Evolutionary conservation across 2,329 filamentous ascomycete species (phyloP), one percentile per base, ranked within the genome.

Genomic region (Penicillium sp.): DNA sequence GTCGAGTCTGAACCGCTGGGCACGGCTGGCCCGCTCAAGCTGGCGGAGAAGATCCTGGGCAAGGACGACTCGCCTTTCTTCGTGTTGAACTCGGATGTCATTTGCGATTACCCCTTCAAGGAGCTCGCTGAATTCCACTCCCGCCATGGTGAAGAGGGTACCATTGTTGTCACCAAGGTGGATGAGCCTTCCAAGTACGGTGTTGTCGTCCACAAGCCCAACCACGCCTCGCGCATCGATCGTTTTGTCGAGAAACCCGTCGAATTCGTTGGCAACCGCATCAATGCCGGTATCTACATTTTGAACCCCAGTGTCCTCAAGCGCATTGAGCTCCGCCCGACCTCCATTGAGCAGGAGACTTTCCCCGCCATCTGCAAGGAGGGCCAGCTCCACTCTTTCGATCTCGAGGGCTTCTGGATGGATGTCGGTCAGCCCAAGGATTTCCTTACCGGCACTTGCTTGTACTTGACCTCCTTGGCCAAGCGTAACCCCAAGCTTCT

Each of bases 221-320:
- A 87, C 75, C 91, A 96, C 78, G 79, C 90, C 51, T 90, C 91
- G 43, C 86, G 90, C 72, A 97, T 99, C 76, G 94, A 99, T 78
- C 91, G 94, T 65, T 99, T 99, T 79, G 94, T 99, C 65, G 93
- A 99, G 85, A 99, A 99, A 83, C 93, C 93, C 35, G 90, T 97
- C 72, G 91, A 97, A 79, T 97, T 97, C 72, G 93, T 97, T 55
- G 93, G 93, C 68, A 97, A 97, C 84, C 89, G 93, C 63, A 97
- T 97, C 83, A 97, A 97, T 70, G 94, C 93, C 65, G 94, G 94
- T 78, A 90, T 97, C 78, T 97, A 97, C 82, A 96, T 97, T 68
- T 83, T 97, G 69, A 97, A 97, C 82, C 91, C 92, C 45, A 91
- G 88, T 47, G 86, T 97, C 38, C 85, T 99, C 57, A 81, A 87